Base-by-base conservation (phyloP, 2,329 filamentous ascomycete genomes). In the Madurella mycetomatis region DNA sequence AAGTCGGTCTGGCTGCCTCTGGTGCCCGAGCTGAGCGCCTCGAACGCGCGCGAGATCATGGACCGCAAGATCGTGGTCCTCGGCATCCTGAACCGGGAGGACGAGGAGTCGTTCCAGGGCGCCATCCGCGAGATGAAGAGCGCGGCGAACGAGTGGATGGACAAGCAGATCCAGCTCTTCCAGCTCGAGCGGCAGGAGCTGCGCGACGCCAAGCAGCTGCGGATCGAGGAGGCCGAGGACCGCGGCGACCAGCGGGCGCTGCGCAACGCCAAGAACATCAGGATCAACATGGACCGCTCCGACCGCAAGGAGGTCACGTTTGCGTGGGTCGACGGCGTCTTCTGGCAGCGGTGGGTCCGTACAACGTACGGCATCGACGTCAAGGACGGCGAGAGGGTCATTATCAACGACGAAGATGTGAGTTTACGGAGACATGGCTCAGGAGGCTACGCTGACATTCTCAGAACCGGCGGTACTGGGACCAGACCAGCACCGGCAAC, bases 321-420 rank as follows among this genome's bases (percentile, higher is more conserved):
- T 71, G 94, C 94, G 12, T 99, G 94, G 94, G 90, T 97, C 12
- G 94, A 99, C 68, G 91, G 92, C 48, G 83, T 90, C 8, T 97
- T 97, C 71, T 99, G 94, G 94, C 92, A 97, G 72, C 83, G 92
- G 58, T 99, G 94, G 94, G 84, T 99, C 60, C 82, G 87, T 62
- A 92, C 87, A n/a, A 96, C 92, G 0, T 99, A 95, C 67, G 92
- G 92, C 51, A 87, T 97, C 62, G 88, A 95, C 64, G 85, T 94
- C 57, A 85, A 82, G 66, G 85, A 94, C 59, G 92, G 92, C 46
- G 94, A 97, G 70, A 84, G 90, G 59, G 89, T 99, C 52, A 87
- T 99, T 55, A 94, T 99, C 73, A 96, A 96, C 63, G 94, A 99
- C 65, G 90, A 97, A 77, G 91, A 95, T 70, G 91, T 95, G 77